A percentile compares a stretch with the other conserved stretches of the same genome.
Conservation (phyloP, 768 basidiomycete species). For the Dioszegia hungarica region DNA sequence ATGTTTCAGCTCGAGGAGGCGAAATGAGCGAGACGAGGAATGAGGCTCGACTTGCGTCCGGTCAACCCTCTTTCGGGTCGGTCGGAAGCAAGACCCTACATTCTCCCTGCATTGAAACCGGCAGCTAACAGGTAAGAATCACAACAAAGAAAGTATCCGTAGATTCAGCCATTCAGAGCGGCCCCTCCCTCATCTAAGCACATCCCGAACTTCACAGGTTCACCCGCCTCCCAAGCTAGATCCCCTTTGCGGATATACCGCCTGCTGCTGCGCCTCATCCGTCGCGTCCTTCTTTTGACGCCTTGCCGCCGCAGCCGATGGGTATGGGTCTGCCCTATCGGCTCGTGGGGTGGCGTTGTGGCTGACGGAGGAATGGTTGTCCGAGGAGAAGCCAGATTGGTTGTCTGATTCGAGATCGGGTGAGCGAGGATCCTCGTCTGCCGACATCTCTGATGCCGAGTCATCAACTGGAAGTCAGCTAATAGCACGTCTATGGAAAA, state of each 20-base stretch:
- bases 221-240: background rate
- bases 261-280: background rate
- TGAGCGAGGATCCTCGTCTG: background rate
- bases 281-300: background rate
- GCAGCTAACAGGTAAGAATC: too few relatives aligned
- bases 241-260: background rate
- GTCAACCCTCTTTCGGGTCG: too few relatives aligned
- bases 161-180: too few relatives aligned
- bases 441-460: slow-evolving; percentile 1
- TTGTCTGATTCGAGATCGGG: slow-evolving; percentile 1
- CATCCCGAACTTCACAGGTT: too few relatives aligned
- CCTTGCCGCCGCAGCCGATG: background rate
- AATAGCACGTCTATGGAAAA: too few relatives aligned
- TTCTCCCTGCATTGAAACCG: too few relatives aligned
- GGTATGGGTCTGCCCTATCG: background rate
- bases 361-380: background rate
- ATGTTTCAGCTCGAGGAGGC: too few relatives aligned
- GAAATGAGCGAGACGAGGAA: too few relatives aligned
- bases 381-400: background rate
- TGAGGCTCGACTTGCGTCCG: too few relatives aligned
- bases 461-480: slow-evolving; percentile 1
- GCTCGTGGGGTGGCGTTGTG: background rate
- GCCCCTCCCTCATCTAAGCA: too few relatives aligned
- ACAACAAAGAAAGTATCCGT: too few relatives aligned
- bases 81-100: too few relatives aligned